Conservation (phyloP, 768 basidiomycete genomes). For the Chalciporus sphaerocephalus region DNA sequence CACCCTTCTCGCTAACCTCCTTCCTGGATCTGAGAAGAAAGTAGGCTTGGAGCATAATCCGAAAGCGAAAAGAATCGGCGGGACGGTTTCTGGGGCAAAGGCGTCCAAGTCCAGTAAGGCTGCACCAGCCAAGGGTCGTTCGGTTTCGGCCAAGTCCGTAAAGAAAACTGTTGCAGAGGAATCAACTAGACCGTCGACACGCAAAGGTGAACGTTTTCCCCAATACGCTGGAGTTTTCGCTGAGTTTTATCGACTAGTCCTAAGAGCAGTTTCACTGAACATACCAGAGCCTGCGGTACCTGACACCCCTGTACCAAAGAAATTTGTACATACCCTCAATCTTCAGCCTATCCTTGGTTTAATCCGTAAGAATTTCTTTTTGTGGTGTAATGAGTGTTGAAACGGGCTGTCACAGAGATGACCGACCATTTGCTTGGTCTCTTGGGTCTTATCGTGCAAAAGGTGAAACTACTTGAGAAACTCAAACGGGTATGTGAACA, state of each 20-base stretch:
- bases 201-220: constrained; percentile 32
- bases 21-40: constrained; percentile 24
- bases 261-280: constrained; percentile 17
- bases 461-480: constrained; percentile 63
- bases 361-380: constrained; percentile 43
- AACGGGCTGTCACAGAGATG: constrained; percentile 39
- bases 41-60: too few relatives aligned
- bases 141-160: neutral
- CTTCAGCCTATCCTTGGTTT: constrained; percentile 39
- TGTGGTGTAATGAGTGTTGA: neutral
- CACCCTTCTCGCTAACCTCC: constrained; percentile 39
- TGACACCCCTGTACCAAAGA: constrained; percentile 1
- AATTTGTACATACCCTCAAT: constrained; percentile 13
- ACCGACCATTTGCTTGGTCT: constrained; percentile 61
- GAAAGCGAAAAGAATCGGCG: constrained; percentile 16
- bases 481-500: constrained; percentile 58
- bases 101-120: constrained; percentile 1
- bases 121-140: constrained; percentile 38
- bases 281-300: constrained; percentile 7
- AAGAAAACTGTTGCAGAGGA: constrained; percentile 15
- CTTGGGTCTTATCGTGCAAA: constrained; percentile 59
- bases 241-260: constrained; percentile 4
- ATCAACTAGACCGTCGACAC: constrained; percentile 45
- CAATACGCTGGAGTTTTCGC: neutral
- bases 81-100: constrained; percentile 16